Evolutionary conservation across 2,329 filamentous ascomycete species (phyloP), one percentile per base, ranked within the genome.

Genomic region (Alternaria panax): DNA sequence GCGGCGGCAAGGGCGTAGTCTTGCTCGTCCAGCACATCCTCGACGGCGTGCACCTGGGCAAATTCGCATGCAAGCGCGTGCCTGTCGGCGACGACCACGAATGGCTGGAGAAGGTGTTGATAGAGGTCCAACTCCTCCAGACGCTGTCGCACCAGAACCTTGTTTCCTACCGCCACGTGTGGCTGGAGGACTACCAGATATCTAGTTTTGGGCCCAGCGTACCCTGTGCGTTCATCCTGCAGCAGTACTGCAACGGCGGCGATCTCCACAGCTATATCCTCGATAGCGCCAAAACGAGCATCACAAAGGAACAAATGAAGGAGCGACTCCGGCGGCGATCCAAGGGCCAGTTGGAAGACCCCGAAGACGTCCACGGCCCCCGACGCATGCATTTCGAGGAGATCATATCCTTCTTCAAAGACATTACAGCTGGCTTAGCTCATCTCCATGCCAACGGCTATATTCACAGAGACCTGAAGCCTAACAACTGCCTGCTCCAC

Each of bases 11-110:
- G 75, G 95, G 95, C 0, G 93, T 99, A 4, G 95, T 99, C 2
- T 80, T 99, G 46, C 84, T 98, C n/a, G 95, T 99, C 9, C 88
- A 92, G 60, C 95, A 99, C 79, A 86, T 96, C 66, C 87, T 99
- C 58, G 95, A 98, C 76, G 90, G 92, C 22, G 94, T 96, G 43
- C 86, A 89, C 30, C 83, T 99, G 2, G 95, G 95, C 2, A 87
- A 95, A 65, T 99, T 96, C 78, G 95, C 95, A 12, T 99, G 95
- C 83, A 99, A 99, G 79, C 88, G 96, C 45, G 93, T 99, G 0
- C 96, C 95, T 0, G 95, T 99, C 1, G 82, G 95, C 14, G 91
- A 99, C 72, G 92, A 98, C 70, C 94, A 97, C 72, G 88, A 89
- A 62, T 97, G 95, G 96, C 83, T 99, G 14, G 92, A 97, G 78